Evolutionary conservation across 345 rosid genomes (phyloP).

Genomic region (Ceriops decandra): DNA sequence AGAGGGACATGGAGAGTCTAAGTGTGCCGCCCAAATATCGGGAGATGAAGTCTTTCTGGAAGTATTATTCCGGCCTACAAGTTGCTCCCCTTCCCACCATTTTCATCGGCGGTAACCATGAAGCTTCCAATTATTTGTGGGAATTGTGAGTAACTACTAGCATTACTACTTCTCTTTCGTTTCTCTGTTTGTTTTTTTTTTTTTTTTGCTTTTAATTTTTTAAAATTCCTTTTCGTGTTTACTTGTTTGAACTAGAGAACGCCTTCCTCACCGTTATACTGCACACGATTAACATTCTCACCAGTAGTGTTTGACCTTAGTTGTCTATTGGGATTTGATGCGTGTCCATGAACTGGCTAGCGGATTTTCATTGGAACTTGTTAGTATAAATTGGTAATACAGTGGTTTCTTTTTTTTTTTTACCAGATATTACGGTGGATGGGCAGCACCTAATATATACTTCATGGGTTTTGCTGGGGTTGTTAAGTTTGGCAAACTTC

Average conservation of each 20-base stretch:
- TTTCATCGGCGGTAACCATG: slow-evolving; percentile 96
- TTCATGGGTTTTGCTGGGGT: slow-evolving; percentile 84
- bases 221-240: too few species aligned
- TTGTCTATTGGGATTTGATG: too few species aligned
- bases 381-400: background rate
- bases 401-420: slow-evolving; percentile 3
- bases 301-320: too few species aligned
- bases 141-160: slow-evolving; percentile 51
- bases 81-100: slow-evolving; percentile 85
- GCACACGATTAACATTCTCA: too few species aligned
- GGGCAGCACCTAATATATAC: slow-evolving; percentile 83
- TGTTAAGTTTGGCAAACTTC: slow-evolving; percentile 74
- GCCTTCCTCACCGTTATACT: background rate
- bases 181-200: background rate
- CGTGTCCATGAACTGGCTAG: too few species aligned
- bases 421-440: slow-evolving; percentile 88
- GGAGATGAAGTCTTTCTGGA: slow-evolving; percentile 90
- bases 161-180: too few species aligned
- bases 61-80: slow-evolving; percentile 75
- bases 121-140: slow-evolving; percentile 95
- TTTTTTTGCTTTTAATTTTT: background rate
- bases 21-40: slow-evolving; percentile 66
- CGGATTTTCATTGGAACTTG: background rate
- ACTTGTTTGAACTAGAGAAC: too few species aligned
- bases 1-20: slow-evolving; percentile 76